A percentile compares a stretch with the other conserved stretches of the same genome.
These are phyloP conservation scores for Pichia kudriavzevii DNA, from an alignment of 1,139 yeast species.

Conservation along the genomic window DNA sequence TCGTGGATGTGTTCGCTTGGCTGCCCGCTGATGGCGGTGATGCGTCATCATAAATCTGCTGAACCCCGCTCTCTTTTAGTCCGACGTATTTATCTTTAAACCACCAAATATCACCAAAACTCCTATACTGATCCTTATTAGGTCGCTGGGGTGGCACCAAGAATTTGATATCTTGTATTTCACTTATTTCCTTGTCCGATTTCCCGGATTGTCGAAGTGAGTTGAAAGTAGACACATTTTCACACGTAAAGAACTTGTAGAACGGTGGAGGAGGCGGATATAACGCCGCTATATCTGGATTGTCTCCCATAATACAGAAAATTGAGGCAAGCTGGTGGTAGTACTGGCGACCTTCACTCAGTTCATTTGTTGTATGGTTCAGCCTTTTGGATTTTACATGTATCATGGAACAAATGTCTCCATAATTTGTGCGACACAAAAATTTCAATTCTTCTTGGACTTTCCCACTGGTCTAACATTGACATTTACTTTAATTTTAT, in stretches of 20 bases:
- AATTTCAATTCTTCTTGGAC: too few relatives aligned
- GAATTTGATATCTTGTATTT: constrained; percentile 36
- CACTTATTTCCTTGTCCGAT: constrained; percentile 20
- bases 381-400: too few relatives aligned
- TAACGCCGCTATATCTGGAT: constrained; percentile 32
- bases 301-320: constrained; percentile 4
- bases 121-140: constrained; percentile 41
- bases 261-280: constrained; percentile 59
- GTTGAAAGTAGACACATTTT: constrained; percentile 21
- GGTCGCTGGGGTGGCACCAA: constrained; percentile 45
- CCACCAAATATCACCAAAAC: constrained; percentile 55
- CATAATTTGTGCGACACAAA: too few relatives aligned
- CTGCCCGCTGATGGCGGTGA: neutral
- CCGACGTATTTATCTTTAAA: constrained; percentile 51
- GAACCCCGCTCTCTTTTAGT: constrained; percentile 44
- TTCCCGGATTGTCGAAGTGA: constrained; percentile 16
- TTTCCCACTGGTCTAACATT: too few relatives aligned
- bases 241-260: constrained; percentile 39
- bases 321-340: neutral
- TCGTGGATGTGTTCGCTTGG: neutral
- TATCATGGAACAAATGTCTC: too few relatives aligned
- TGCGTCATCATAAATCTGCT: constrained; percentile 36
- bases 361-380: too few relatives aligned
- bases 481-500: too few relatives aligned
- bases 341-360: too few relatives aligned